Percentiles rank a stretch among this genome's conserved stretches.
These are phyloP conservation scores for Globisporangium megalacanthum DNA, from an alignment of 352 stramenopile genomes.

Conservation along the genomic window DNA sequence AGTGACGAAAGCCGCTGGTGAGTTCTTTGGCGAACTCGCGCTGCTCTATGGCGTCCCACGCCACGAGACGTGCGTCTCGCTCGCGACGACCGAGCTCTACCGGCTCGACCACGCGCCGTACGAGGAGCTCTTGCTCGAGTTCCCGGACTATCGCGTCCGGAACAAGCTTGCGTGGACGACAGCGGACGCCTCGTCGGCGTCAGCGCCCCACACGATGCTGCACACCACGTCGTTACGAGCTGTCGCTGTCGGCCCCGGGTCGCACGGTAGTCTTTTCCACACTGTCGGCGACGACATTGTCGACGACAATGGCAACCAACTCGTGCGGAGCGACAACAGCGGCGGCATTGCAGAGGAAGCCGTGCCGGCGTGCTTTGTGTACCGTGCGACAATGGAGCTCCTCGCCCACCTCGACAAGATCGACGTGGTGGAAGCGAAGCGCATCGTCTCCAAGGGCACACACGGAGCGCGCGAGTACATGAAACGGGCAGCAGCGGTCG, in stretches of 20 bases:
- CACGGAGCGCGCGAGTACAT: slow-evolving; percentile 31
- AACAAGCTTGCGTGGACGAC: slow-evolving; percentile 57
- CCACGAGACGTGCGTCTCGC: slow-evolving; percentile 56
- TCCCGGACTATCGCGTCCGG: slow-evolving; percentile 52
- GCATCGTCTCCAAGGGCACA: slow-evolving; percentile 32
- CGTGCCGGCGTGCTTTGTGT: slow-evolving; percentile 42
- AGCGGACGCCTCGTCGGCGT: slow-evolving; percentile 11
- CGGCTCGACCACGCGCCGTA: slow-evolving; percentile 56
- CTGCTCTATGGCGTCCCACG: slow-evolving; percentile 58
- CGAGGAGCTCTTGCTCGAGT: slow-evolving; percentile 55
- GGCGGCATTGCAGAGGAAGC: slow-evolving; percentile 34
- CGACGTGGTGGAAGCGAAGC: slow-evolving; percentile 44
- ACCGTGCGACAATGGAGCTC: slow-evolving; percentile 43
- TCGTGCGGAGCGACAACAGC: neutral
- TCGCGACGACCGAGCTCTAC: slow-evolving; percentile 59
- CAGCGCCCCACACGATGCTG: slow-evolving; percentile 15
- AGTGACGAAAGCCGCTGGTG: slow-evolving; percentile 46
- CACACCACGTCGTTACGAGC: slow-evolving; percentile 8
- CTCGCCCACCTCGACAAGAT: slow-evolving; percentile 33
- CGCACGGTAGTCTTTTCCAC: neutral
- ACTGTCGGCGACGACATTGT: neutral
- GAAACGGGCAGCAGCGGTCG: slow-evolving; percentile 3
- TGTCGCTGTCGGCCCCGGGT: neutral
- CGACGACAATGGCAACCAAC: slow-evolving; percentile 1
- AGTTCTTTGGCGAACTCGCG: slow-evolving; percentile 74